Conservation (phyloP, 257 asterid species). For the Solanum stenotomum region DNA sequence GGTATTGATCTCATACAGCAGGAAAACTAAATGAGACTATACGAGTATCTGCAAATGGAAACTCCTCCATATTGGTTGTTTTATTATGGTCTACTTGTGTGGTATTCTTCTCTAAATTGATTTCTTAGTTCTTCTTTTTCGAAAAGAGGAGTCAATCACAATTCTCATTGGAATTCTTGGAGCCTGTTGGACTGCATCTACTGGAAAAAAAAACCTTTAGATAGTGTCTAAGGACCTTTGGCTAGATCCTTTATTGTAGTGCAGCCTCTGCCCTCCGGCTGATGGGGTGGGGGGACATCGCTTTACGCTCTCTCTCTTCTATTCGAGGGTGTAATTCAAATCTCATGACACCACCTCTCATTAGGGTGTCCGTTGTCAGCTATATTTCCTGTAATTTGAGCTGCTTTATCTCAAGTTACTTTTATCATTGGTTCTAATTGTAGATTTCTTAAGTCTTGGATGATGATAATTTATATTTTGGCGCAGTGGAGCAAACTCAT, state of each 20-base stretch:
- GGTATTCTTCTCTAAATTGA: background rate
- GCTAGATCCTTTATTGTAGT: background rate
- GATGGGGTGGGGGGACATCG: background rate
- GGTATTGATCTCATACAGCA: background rate
- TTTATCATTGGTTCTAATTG: background rate
- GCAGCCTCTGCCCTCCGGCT: background rate
- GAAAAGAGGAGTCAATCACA: background rate
- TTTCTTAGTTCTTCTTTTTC: background rate
- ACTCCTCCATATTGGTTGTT: background rate
- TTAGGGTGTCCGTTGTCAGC: background rate
- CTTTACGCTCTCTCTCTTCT: too few species aligned
- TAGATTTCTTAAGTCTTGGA: background rate
- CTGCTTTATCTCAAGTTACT: background rate
- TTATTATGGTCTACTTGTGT: background rate
- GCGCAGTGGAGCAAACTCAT: background rate
- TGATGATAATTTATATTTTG: background rate
- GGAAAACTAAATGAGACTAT: background rate
- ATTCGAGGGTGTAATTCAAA: background rate
- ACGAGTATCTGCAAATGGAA: background rate
- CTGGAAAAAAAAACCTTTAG: background rate
- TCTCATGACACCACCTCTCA: background rate
- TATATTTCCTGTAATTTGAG: background rate
- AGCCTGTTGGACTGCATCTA: background rate
- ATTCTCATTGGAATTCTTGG: background rate
- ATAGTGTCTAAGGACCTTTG: background rate